Evolutionary conservation across 495 filamentous ascomycete species (phyloP), one percentile per base, ranked within the genome.

Genomic region (Penicillium soppii): DNA sequence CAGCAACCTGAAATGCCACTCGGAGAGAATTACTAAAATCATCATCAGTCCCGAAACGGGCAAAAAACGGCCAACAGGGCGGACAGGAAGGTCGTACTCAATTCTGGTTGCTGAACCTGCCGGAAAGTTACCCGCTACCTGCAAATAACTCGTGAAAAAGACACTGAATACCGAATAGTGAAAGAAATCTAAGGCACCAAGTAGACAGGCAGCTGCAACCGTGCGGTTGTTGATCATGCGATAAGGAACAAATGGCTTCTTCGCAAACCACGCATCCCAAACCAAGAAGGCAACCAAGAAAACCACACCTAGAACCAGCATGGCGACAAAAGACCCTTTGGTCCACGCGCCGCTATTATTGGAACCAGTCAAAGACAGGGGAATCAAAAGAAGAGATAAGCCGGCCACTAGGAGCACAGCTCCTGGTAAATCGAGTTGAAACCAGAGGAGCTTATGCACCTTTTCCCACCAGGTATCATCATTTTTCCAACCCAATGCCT

Each of bases 161-260:
- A 65, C 58, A 12, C 54, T 54, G 27, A 61, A 61, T 1, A 65
- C 58, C 1, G 61, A 61, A 21, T 61, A 61, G 21, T 61, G 58
- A 32, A 65, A 61, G 39, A 65, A 65, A 21, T 65, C 58, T 3
- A 65, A 39, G 5, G 53, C 53, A 1, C 58, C 58, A 2, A 65
- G 50, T 4, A 58, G 36, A 36, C 61, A 65, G 0, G 73, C 67
- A 7, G 71, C 69, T 25, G 72, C 70, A 3, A 91, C 79, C 36
- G 71, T 85, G 22, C 86, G 81, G 53, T 88, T 80, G 3, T 67
- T 79, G 53, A 92, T 69, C 51, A 94, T 77, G 29, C 81, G 78
- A 6, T 80, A 77, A 7, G 88, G 88, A 2, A 94, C 72, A 2
- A 88, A 90, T 4, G 90, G 90, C 9, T 77, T 83, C 22, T 88